phyloP scores from a whole-genome alignment of 2,329 filamentous ascomycete genomes.

The Fulvia fulva region DNA sequence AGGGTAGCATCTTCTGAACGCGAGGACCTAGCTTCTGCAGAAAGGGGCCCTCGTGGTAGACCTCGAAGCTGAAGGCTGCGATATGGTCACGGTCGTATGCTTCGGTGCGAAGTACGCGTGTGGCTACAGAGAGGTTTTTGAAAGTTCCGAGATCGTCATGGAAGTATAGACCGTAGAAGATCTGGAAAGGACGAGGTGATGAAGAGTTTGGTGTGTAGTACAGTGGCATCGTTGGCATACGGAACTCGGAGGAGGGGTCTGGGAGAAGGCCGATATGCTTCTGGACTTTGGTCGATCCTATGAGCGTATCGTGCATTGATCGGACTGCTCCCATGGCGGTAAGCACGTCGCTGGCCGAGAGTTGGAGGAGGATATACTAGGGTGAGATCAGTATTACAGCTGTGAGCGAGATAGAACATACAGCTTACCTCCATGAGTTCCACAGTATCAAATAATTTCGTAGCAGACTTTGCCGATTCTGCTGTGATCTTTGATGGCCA shows the following conservation, averaged over 20 bases:
- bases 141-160: neutral
- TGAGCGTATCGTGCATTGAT: constrained; percentile 19
- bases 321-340: neutral
- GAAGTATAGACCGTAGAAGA: neutral
- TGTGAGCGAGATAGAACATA: neutral
- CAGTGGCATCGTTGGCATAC: neutral
- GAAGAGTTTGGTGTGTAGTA: neutral
- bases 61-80: no score
- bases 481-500: no score
- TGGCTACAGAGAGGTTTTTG: no score
- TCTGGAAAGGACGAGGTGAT: neutral
- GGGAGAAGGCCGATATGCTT: constrained; percentile 12
- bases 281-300: constrained; percentile 22
- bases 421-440: neutral
- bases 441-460: neutral
- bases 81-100: no score
- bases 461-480: no score
- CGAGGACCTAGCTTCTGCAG: no score
- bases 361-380: neutral
- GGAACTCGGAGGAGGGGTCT: neutral
- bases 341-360: neutral
- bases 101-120: no score
- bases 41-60: no score
- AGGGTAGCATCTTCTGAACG: no score
- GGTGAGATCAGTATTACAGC: neutral